Evolutionary conservation across 192 early-diverging fungal species (phyloP), one percentile per base, ranked within the genome.

Genomic region (Backusella tarrabulga): DNA sequence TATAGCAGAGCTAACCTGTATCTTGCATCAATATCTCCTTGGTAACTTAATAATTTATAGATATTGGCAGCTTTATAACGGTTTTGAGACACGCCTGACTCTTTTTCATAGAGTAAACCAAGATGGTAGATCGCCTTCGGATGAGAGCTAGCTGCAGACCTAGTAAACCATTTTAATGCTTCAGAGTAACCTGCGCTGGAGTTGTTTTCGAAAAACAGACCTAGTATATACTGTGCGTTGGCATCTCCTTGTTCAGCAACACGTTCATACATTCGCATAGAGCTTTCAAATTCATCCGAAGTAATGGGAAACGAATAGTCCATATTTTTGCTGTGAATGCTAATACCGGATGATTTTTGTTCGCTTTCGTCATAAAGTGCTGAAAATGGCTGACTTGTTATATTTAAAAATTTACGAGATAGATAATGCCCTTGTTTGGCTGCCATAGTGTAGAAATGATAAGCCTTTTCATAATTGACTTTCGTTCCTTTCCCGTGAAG

Each of bases 31-130:
- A 12, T 1, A 11, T 63, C 4, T 63, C 11, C 23, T 8, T 0
- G 9, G 7, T 4, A 7, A 14, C 12, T 29, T 63, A 23, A 0
- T 9, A 0, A 0, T 12, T 63, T 29, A 29, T 63, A 63, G 3
- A 63, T 11, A 3, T 11, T 23, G 3, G 4, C 9, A 32, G 56
- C 21, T 14, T 63, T 29, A 1, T 4, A 2, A 15, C 11, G 12
- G 26, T 26, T 29, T 63, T 63, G 21, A 63, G 1, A 23, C 2
- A 63, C 26, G 0, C 56, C 56, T 63, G 29, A 14, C 1, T 23
- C 56, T 63, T 63, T 29, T 50, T 72, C 71, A 17, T 72, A 50
- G 19, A 72, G 11, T 17, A 72, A 32, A 6, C 46, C 71, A 29
- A 72, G 71, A 3, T 32, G 71, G 8, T 72, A 72, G 4, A 32